A percentile compares a stretch with the other conserved stretches of the same genome.
Evolutionary conservation across 306 rosid species (phyloP).

Genomic region (Comarum palustre): DNA sequence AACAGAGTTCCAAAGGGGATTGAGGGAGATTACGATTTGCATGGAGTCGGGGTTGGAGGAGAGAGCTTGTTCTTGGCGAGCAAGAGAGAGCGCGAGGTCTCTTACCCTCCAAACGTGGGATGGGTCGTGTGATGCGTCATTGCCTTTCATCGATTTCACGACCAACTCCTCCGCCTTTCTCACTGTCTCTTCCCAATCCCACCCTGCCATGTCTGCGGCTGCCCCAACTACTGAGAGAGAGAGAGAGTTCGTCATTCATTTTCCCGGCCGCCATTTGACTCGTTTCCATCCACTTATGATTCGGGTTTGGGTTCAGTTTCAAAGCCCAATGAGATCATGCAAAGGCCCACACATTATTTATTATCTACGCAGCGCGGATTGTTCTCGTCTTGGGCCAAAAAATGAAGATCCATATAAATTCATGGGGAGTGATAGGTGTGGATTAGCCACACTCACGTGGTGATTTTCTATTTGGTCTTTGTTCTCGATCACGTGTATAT

Average conservation of each 20-base stretch:
- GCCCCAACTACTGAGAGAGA: background rate
- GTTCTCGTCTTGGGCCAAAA: no score
- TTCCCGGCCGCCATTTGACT: no score
- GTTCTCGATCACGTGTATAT: no score
- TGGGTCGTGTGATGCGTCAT: conserved; percentile 87
- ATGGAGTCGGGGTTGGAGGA: conserved; percentile 57
- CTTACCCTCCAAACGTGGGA: conserved; percentile 84
- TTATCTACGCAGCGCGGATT: no score
- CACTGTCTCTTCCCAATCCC: conserved; percentile 49
- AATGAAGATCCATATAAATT: no score
- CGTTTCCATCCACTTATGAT: no score
- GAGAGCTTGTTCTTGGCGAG: conserved; percentile 58
- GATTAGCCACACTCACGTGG: no score
- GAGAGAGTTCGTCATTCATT: background rate
- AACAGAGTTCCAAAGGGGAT: background rate
- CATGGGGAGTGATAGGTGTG: no score
- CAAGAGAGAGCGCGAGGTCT: conserved; percentile 83
- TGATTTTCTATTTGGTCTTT: no score
- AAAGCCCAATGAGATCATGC: background rate
- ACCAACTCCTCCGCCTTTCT: conserved; percentile 72
- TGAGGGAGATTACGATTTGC: conserved; percentile 49
- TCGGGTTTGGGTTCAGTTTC: background rate
- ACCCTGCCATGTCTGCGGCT: background rate
- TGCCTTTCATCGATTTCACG: conserved; percentile 55
- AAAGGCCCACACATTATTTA: no score